phyloP scores from a whole-genome alignment of 257 asterid genomes.

The Nicotiana tomentosiformis region DNA sequence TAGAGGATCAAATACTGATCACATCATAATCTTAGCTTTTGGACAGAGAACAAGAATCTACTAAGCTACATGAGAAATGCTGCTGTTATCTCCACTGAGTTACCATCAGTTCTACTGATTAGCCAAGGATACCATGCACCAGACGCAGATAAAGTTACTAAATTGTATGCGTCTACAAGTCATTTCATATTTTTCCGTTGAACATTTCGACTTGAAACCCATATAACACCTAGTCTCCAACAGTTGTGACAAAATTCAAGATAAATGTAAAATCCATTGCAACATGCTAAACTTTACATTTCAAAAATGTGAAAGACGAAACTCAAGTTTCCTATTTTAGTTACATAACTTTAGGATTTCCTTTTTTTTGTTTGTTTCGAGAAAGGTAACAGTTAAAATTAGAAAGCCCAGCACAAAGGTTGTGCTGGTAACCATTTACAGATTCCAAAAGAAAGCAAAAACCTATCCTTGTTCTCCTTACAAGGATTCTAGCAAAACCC shows the following conservation, averaged over 20 bases:
- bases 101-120: background rate
- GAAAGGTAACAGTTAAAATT: too few relatives aligned
- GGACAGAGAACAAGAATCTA: background rate
- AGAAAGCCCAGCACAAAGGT: too few relatives aligned
- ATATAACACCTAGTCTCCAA: background rate
- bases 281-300: too few relatives aligned
- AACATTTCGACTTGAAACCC: background rate
- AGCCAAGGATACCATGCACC: background rate
- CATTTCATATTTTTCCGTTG: background rate
- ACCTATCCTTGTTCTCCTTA: too few relatives aligned
- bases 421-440: too few relatives aligned
- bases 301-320: too few relatives aligned
- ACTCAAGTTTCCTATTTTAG: background rate
- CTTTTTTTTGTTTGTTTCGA: too few relatives aligned
- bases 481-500: too few relatives aligned
- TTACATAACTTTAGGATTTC: background rate
- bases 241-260: background rate
- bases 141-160: background rate
- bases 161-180: background rate
- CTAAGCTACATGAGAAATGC: conserved; percentile 3
- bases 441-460: too few relatives aligned
- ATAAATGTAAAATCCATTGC: background rate
- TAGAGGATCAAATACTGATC: conserved; percentile 3
- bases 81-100: background rate
- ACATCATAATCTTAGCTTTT: background rate